phyloP scores from a whole-genome alignment of 371 early-diverging fungal genomes.

The Capillidium rhysosporum region DNA sequence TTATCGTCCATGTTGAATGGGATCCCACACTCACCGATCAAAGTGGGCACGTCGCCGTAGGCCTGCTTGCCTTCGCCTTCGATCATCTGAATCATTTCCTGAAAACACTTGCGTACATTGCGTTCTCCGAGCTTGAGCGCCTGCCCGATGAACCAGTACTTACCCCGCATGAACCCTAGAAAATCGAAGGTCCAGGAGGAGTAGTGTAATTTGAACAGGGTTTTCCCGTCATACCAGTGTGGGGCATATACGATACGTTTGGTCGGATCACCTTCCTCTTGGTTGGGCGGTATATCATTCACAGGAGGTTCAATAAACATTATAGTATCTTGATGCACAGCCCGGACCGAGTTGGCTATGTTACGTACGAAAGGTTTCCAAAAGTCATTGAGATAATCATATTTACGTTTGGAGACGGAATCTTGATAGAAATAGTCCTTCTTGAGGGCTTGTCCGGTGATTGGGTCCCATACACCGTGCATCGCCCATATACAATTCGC shows the following conservation, averaged over 20 bases:
- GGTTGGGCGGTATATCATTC: slow-evolving; percentile 26
- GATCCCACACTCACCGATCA: slow-evolving; percentile 54
- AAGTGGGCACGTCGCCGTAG: slow-evolving; percentile 24
- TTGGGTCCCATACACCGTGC: slow-evolving; percentile 45
- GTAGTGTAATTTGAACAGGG: slow-evolving; percentile 43
- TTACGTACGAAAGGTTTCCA: slow-evolving; percentile 31
- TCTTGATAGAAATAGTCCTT: slow-evolving; percentile 32
- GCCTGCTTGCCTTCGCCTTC: slow-evolving; percentile 23
- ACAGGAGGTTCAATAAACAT: slow-evolving; percentile 49
- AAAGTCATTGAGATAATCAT: slow-evolving; percentile 19
- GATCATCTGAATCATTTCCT: slow-evolving; percentile 28
- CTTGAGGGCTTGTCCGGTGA: slow-evolving; percentile 12
- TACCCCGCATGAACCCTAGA: slow-evolving; percentile 37
- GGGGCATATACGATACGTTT: slow-evolving; percentile 37
- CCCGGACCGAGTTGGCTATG: slow-evolving; percentile 21
- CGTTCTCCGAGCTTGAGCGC: slow-evolving; percentile 35
- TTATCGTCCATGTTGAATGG: slow-evolving; percentile 40
- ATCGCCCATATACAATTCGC: slow-evolving; percentile 43
- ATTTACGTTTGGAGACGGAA: slow-evolving; percentile 19
- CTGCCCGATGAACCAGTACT: slow-evolving; percentile 26
- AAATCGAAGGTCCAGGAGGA: slow-evolving; percentile 38
- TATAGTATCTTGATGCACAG: slow-evolving; percentile 23
- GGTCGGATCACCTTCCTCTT: slow-evolving; percentile 15
- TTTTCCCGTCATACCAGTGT: slow-evolving; percentile 58
- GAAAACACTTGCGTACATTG: slow-evolving; percentile 33